Conservation (phyloP, 2,329 filamentous ascomycete species). For the Penicillium paneum region DNA sequence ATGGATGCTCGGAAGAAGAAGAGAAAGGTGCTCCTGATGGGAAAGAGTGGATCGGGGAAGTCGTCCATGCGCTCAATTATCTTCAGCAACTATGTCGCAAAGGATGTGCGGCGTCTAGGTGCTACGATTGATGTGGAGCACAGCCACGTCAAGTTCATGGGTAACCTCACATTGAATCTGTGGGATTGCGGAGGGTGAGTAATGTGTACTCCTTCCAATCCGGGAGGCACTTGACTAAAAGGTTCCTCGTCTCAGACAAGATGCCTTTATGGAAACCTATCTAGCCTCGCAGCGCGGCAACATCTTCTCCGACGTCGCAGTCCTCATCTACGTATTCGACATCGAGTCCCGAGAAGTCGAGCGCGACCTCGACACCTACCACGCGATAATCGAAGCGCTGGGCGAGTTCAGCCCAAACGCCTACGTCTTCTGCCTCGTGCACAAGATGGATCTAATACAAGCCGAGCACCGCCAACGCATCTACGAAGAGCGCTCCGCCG, state of each 20-base stretch:
- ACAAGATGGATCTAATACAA: slow-evolving; percentile 98
- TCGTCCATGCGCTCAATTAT: slow-evolving; percentile 98
- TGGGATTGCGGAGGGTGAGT: slow-evolving; percentile 93
- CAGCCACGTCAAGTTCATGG: slow-evolving; percentile 97
- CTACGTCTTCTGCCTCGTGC: slow-evolving; percentile 89
- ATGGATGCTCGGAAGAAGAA: slow-evolving; percentile 62
- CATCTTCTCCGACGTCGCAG: slow-evolving; percentile 94
- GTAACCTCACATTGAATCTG: slow-evolving; percentile 92
- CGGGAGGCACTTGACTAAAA: not conserved
- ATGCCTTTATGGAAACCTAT: slow-evolving; percentile 98
- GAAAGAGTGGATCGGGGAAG: slow-evolving; percentile 95
- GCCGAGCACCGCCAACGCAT: slow-evolving; percentile 72
- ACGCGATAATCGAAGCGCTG: slow-evolving; percentile 82
- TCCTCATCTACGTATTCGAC: slow-evolving; percentile 98
- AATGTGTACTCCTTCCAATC: not conserved
- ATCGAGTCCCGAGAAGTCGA: slow-evolving; percentile 95
- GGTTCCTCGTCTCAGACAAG: slow-evolving; percentile 61
- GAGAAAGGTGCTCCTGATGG: slow-evolving; percentile 86
- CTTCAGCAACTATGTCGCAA: slow-evolving; percentile 97
- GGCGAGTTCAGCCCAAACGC: slow-evolving; percentile 77
- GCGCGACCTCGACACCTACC: slow-evolving; percentile 87
- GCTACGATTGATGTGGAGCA: slow-evolving; percentile 98
- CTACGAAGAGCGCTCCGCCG: slow-evolving; percentile 76
- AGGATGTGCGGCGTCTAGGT: slow-evolving; percentile 86
- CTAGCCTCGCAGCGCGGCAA: slow-evolving; percentile 91